Evolutionary conservation across 495 filamentous ascomycete species (phyloP), one percentile per base, ranked within the genome.

Genomic region (Thermothielavioides terrestris): DNA sequence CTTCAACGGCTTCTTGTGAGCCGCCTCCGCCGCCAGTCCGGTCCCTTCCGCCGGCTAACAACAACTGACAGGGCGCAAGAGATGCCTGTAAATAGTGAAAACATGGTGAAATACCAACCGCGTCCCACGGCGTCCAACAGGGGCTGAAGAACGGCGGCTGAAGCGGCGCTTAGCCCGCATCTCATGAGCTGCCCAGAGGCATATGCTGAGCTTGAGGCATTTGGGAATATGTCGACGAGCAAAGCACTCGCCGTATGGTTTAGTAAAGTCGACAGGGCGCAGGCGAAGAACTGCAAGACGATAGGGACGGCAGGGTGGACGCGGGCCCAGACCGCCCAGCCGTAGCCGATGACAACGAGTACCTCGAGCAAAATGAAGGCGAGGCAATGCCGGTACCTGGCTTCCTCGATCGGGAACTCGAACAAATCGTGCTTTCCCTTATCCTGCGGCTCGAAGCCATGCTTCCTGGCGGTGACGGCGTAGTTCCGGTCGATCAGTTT

Each of bases 91-190:
- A 34, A 34, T 14, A 34, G 11, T 4, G 44, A 46, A 35, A 46
- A 37, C 9, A 37, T 25, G 21, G 44, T 37, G 14, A 46, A 46
- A 37, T 36, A 46, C 44, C 44, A 46, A 5, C 44, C 32, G 11
- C 32, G 17, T 10, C 31, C 32, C 10, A 46, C 20, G 9, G 32
- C 32, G 26, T 46, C 44, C 9, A 46, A 11, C 7, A 46, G 44
- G 10, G 44, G 21, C 14, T 46, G 44, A 20, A 46, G 5, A 2
- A 46, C 32, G 3, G 30, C 17, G 12, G 44, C 44, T 4, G 44
- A 46, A 6, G 30, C 9, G 2, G 44, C 44, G 26, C 44, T 37
- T 5, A 36, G 32, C 20, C 44, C 44, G 15, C 32, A 46, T 20
- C 32, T 28, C 17, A 32, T 32, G 2, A 37, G 12, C 25, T 46